phyloP scores from a whole-genome alignment of 2,329 filamentous ascomycete species.

The Colletotrichum ledebouriae region DNA sequence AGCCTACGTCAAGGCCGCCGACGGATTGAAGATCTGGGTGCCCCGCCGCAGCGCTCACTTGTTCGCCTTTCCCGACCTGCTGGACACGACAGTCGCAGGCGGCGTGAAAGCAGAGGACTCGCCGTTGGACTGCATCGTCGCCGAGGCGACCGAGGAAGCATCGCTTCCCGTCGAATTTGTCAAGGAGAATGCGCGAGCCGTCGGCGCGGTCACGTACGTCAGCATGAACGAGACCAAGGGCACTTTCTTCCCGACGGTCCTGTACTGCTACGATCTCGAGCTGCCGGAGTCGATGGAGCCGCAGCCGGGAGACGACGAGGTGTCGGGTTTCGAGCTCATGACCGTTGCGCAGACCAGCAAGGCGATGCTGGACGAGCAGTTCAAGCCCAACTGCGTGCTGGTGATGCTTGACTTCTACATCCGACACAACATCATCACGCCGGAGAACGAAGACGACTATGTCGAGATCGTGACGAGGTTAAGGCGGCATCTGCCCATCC shows the following conservation, averaged over 20 bases:
- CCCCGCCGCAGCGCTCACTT: slow-evolving; percentile 75
- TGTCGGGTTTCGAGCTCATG: slow-evolving; percentile 80
- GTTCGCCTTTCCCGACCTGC: slow-evolving; percentile 79
- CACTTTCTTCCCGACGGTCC: slow-evolving; percentile 50
- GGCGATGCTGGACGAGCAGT: slow-evolving; percentile 75
- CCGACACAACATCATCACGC: slow-evolving; percentile 79
- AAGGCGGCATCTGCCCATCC: slow-evolving; percentile 59
- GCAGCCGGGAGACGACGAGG: slow-evolving; percentile 81
- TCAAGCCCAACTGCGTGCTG: slow-evolving; percentile 86
- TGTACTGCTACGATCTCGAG: slow-evolving; percentile 83
- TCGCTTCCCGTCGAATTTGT: slow-evolving; percentile 51
- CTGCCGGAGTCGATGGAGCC: slow-evolving; percentile 70
- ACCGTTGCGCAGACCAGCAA: slow-evolving; percentile 69
- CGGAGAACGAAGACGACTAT: slow-evolving; percentile 79
- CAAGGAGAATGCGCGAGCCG: slow-evolving; percentile 43
- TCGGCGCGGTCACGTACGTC: slow-evolving; percentile 52
- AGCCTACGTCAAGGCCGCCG: slow-evolving; percentile 65
- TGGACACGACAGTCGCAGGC: slow-evolving; percentile 86
- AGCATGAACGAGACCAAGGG: slow-evolving; percentile 37
- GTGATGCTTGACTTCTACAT: slow-evolving; percentile 87
- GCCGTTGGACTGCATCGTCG: slow-evolving; percentile 76
- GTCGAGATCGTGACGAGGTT: slow-evolving; percentile 72
- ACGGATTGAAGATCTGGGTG: slow-evolving; percentile 76
- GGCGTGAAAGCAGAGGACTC: slow-evolving; percentile 77
- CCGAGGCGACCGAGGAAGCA: slow-evolving; percentile 82